Evolutionary conservation across 2,329 filamentous ascomycete species (phyloP).

Genomic region (Neocucurbitaria cava): DNA sequence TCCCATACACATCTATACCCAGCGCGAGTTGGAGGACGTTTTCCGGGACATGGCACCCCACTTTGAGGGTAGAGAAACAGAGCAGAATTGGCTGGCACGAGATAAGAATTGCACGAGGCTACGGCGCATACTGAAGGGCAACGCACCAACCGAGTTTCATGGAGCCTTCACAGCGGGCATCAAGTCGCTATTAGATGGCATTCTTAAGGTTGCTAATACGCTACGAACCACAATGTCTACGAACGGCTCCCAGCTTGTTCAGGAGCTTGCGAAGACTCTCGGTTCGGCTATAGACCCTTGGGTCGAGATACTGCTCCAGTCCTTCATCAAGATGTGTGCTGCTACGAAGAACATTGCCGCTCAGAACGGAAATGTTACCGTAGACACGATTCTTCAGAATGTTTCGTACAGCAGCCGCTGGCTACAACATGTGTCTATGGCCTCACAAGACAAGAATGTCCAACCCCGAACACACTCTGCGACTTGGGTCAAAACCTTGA

Average conservation of each 20-base stretch:
- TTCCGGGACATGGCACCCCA: constrained; percentile 79
- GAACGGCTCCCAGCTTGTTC: constrained; percentile 81
- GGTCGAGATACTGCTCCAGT: constrained; percentile 89
- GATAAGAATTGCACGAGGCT: constrained; percentile 82
- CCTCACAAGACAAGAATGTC: constrained; percentile 92
- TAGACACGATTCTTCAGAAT: constrained; percentile 80
- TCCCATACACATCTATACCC: constrained; percentile 81
- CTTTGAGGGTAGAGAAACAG: constrained; percentile 89
- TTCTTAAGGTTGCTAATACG: constrained; percentile 83
- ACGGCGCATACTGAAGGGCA: constrained; percentile 80
- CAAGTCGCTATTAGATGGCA: constrained; percentile 80
- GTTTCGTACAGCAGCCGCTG: constrained; percentile 81
- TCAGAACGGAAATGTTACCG: constrained; percentile 79
- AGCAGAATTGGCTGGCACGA: constrained; percentile 88
- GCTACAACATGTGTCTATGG: constrained; percentile 83
- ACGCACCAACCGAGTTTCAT: constrained; percentile 78
- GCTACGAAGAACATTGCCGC: constrained; percentile 93
- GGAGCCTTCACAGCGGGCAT: constrained; percentile 73
- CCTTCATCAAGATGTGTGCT: constrained; percentile 85
- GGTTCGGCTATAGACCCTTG: constrained; percentile 84
- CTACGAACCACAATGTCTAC: constrained; percentile 89
- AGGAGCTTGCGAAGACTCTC: constrained; percentile 79
- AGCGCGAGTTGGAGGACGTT: constrained; percentile 86
- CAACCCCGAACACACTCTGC: constrained; percentile 80
- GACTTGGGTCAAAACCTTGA: constrained; percentile 82